A percentile compares a stretch with the other conserved stretches of the same genome.
Conservation (phyloP, 129 eudicot species). For the Tagetes patula region DNA sequence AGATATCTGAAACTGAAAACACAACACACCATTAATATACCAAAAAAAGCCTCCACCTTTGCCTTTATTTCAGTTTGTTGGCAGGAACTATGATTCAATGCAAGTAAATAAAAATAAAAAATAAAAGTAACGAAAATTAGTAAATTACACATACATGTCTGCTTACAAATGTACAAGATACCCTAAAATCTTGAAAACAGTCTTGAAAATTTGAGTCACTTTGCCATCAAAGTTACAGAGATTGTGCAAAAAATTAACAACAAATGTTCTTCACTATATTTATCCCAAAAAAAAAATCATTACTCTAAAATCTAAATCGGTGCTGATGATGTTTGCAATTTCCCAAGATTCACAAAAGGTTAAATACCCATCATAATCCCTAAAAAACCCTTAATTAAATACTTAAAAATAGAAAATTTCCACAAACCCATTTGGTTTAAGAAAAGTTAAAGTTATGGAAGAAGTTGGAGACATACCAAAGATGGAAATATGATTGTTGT, state of each 20-base stretch:
- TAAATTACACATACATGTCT: background rate
- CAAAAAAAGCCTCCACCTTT: slow-evolving; percentile 17
- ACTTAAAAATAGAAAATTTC: slow-evolving; percentile 3
- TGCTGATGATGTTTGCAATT: slow-evolving; percentile 28
- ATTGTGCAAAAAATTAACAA: too few species aligned
- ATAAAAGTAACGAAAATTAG: background rate
- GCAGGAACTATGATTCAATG: slow-evolving; percentile 23
- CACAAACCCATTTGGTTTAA: too few species aligned
- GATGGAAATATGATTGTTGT: background rate
- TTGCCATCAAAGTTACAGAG: slow-evolving; percentile 1
- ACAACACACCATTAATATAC: slow-evolving; percentile 15
- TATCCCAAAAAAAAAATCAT: background rate
- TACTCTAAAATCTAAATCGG: slow-evolving; percentile 22
- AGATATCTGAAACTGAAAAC: slow-evolving; percentile 31
- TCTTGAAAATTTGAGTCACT: background rate
- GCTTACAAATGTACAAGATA: slow-evolving; percentile 14
- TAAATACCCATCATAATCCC: slow-evolving; percentile 16
- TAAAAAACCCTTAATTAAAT: background rate
- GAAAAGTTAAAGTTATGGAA: too few species aligned
- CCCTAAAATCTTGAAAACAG: slow-evolving; percentile 25
- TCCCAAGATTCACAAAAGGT: slow-evolving; percentile 34
- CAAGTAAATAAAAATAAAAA: slow-evolving; percentile 2
- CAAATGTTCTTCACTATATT: slow-evolving; percentile 20
- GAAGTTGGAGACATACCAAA: slow-evolving; percentile 23
- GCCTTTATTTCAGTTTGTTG: slow-evolving; percentile 33